Evolutionary conservation across 768 basidiomycete genomes (phyloP).

Genomic region (Auricularia cornea): DNA sequence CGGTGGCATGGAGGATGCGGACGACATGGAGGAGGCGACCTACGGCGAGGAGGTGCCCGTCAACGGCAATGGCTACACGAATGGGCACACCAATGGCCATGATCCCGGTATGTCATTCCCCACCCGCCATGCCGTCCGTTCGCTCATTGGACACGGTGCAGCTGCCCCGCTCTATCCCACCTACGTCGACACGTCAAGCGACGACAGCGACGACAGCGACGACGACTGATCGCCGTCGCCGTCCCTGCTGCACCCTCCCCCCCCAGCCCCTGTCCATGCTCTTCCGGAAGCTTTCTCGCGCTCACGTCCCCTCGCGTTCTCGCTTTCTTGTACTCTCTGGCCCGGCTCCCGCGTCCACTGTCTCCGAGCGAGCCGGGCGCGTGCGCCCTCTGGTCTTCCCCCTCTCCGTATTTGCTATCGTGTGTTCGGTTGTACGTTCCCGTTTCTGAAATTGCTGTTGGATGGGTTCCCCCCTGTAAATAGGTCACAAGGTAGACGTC

Average conservation of each 20-base stretch:
- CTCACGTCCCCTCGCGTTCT: background rate
- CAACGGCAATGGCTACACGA: background rate
- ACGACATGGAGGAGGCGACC: too few relatives aligned
- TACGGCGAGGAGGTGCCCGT: background rate
- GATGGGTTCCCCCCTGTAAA: background rate
- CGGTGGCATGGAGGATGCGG: background rate
- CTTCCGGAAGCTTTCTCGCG: background rate
- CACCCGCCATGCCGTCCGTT: too few relatives aligned
- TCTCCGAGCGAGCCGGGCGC: too few relatives aligned
- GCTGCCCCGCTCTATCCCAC: background rate
- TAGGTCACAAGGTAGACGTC: too few relatives aligned
- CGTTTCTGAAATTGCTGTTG: background rate
- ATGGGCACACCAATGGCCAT: background rate
- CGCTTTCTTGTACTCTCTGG: background rate
- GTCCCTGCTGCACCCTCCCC: background rate
- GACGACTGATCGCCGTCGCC: background rate
- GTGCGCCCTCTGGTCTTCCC: background rate
- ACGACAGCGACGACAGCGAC: conserved; percentile 48
- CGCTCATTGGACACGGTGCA: background rate
- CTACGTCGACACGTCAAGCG: conserved; percentile 43
- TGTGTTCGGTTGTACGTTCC: background rate
- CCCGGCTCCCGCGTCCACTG: background rate
- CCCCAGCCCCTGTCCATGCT: too few relatives aligned
- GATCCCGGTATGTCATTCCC: background rate
- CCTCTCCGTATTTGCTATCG: background rate